phyloP scores from a whole-genome alignment of 768 basidiomycete genomes.

The Leccinellum rugosiceps region DNA sequence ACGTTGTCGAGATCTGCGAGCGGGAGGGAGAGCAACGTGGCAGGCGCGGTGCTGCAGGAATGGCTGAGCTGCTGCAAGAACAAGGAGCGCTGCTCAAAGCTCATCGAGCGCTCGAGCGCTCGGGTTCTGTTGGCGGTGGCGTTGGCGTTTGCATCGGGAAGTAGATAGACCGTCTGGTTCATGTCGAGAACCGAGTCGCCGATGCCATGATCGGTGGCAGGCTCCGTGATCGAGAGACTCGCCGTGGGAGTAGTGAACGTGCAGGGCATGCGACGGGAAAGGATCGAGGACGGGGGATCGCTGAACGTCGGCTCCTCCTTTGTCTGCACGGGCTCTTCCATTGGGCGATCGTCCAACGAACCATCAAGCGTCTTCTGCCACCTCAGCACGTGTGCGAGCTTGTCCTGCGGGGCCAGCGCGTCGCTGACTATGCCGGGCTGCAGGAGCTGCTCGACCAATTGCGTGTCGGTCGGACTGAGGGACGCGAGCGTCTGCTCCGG shows the following conservation, averaged over 20 bases:
- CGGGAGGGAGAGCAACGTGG: constrained; percentile 49
- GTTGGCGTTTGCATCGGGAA: constrained; percentile 11
- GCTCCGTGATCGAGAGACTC: constrained; percentile 27
- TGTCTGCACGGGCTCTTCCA: constrained; percentile 29
- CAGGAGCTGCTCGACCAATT: constrained; percentile 44
- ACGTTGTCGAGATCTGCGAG: constrained; percentile 43
- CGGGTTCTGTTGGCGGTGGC: constrained; percentile 11
- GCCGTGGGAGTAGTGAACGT: constrained; percentile 50
- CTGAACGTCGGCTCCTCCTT: neutral
- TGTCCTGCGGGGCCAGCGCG: constrained; percentile 23
- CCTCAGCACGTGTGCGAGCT: constrained; percentile 24
- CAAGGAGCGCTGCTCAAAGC: constrained; percentile 46
- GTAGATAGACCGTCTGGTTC: constrained; percentile 27
- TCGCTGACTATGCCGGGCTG: constrained; percentile 41
- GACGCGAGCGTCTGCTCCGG: constrained; percentile 47
- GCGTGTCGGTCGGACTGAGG: constrained; percentile 44
- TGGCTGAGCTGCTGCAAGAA: constrained; percentile 46
- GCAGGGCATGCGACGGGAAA: constrained; percentile 52
- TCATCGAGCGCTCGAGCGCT: constrained; percentile 48
- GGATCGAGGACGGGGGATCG: neutral
- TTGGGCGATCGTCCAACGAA: constrained; percentile 27
- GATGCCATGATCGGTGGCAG: constrained; percentile 33
- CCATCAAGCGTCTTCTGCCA: constrained; percentile 34
- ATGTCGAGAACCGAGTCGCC: constrained; percentile 20
- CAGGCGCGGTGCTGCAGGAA: constrained; percentile 36